Conservation (phyloP, 2,329 filamentous ascomycete species). For the Sporothrix globosa region DNA sequence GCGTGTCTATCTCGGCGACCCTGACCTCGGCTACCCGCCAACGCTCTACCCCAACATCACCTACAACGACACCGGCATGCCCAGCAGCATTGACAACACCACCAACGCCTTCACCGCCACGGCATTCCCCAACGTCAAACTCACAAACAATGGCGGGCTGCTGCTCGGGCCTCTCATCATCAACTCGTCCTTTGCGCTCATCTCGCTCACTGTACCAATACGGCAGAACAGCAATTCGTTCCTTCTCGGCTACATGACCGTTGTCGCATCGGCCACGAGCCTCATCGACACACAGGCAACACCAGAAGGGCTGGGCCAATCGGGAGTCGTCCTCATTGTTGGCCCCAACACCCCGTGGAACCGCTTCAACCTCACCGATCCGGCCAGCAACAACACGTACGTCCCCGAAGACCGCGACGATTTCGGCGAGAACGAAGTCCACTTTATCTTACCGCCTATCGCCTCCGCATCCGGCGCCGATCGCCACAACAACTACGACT, state of each 20-base stretch:
- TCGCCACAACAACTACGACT: slow-evolving; percentile 54
- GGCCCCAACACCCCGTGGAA: slow-evolving; percentile 70
- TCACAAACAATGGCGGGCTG: slow-evolving; percentile 60
- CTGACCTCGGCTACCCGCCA: slow-evolving; percentile 68
- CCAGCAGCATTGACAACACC: slow-evolving; percentile 48
- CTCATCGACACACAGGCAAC: slow-evolving; percentile 66
- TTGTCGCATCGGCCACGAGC: slow-evolving; percentile 70
- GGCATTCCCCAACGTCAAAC: slow-evolving; percentile 55
- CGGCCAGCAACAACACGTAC: slow-evolving; percentile 54
- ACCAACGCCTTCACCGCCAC: slow-evolving; percentile 51
- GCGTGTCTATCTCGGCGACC: slow-evolving; percentile 63
- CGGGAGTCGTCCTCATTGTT: slow-evolving; percentile 70
- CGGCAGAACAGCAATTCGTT: slow-evolving; percentile 65
- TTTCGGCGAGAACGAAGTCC: slow-evolving; percentile 53
- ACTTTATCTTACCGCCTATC: slow-evolving; percentile 64
- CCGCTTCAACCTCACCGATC: slow-evolving; percentile 54
- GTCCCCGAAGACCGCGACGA: slow-evolving; percentile 43
- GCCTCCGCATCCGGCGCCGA: slow-evolving; percentile 44
- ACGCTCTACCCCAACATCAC: slow-evolving; percentile 78
- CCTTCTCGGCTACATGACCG: slow-evolving; percentile 80
- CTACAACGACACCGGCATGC: slow-evolving; percentile 54
- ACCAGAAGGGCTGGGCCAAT: slow-evolving; percentile 69
- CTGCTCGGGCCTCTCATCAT: slow-evolving; percentile 75
- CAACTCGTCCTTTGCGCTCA: slow-evolving; percentile 72
- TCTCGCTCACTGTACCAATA: slow-evolving; percentile 82